phyloP scores from a whole-genome alignment of 106 monocot genomes.

The Allium sativum region DNA sequence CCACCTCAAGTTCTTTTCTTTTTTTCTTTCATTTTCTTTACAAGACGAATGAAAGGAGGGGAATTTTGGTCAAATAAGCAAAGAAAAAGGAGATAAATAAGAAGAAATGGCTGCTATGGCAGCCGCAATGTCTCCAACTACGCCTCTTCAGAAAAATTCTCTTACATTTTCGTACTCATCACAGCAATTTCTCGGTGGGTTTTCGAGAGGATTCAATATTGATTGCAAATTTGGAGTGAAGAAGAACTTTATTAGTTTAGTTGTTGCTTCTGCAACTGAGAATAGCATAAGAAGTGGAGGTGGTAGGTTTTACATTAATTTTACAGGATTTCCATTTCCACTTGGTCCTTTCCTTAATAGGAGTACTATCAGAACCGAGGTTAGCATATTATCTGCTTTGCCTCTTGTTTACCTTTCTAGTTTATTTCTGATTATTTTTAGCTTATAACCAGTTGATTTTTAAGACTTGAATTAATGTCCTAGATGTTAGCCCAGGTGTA shows the following conservation, averaged over 20 bases:
- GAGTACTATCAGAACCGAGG: slow-evolving; percentile 82
- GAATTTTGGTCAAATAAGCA: too few relatives aligned
- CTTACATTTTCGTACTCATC: slow-evolving; percentile 3
- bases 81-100: background rate
- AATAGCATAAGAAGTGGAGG: slow-evolving; percentile 11
- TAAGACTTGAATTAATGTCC: too few relatives aligned
- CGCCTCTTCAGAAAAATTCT: slow-evolving; percentile 17
- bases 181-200: slow-evolving; percentile 17
- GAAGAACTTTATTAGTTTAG: slow-evolving; percentile 10
- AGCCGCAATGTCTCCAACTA: slow-evolving; percentile 20
- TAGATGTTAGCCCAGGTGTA: too few relatives aligned
- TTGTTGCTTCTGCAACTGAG: slow-evolving; percentile 29
- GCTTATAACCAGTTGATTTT: too few relatives aligned
- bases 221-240: background rate
- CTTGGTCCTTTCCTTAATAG: slow-evolving; percentile 92
- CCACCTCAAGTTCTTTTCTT: too few relatives aligned
- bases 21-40: too few relatives aligned
- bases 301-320: slow-evolving; percentile 87
- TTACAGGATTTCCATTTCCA: slow-evolving; percentile 96
- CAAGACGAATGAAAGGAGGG: too few relatives aligned
- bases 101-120: slow-evolving; percentile 26
- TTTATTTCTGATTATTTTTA: too few relatives aligned
- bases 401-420: background rate
- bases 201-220: slow-evolving; percentile 8
- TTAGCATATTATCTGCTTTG: slow-evolving; percentile 6